These are phyloP conservation scores for Phytophthora agathidicida DNA, from an alignment of 352 stramenopile species.

Conservation along the genomic window DNA sequence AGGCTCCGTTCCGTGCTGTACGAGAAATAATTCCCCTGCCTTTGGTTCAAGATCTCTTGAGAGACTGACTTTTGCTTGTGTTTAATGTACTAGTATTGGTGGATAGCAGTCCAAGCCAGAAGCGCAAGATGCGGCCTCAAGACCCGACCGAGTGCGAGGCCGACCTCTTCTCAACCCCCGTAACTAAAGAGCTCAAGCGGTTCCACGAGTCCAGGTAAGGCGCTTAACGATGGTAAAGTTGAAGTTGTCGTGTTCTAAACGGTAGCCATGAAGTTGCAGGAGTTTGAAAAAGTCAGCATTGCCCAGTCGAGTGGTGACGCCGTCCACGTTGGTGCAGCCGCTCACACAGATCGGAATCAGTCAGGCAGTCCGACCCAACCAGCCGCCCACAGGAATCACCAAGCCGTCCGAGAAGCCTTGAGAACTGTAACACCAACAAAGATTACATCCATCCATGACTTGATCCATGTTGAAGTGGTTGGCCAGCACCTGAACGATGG, in stretches of 20 bases:
- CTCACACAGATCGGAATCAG: constrained; percentile 69
- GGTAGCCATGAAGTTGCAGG: constrained; percentile 13
- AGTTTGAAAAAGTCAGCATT: constrained; percentile 14
- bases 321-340: constrained; percentile 59
- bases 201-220: constrained; percentile 56
- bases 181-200: constrained; percentile 64
- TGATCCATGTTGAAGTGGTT: constrained; percentile 2
- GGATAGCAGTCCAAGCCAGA: constrained; percentile 70
- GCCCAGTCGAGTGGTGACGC: constrained; percentile 40
- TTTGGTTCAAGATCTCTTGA: too few species aligned
- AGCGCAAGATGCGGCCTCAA: constrained; percentile 68
- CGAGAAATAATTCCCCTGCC: constrained; percentile 4
- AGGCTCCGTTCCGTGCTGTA: constrained; percentile 32
- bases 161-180: constrained; percentile 35
- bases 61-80: neutral
- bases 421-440: constrained; percentile 8
- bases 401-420: neutral
- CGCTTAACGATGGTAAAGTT: neutral
- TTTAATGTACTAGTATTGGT: constrained; percentile 36
- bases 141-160: constrained; percentile 41
- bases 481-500: neutral
- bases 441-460: too few species aligned
- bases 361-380: constrained; percentile 1
- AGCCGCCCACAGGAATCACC: neutral
- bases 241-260: constrained; percentile 19